These are phyloP conservation scores for Amphichorda felina DNA, from an alignment of 2,329 filamentous ascomycete species.

Conservation along the genomic window DNA sequence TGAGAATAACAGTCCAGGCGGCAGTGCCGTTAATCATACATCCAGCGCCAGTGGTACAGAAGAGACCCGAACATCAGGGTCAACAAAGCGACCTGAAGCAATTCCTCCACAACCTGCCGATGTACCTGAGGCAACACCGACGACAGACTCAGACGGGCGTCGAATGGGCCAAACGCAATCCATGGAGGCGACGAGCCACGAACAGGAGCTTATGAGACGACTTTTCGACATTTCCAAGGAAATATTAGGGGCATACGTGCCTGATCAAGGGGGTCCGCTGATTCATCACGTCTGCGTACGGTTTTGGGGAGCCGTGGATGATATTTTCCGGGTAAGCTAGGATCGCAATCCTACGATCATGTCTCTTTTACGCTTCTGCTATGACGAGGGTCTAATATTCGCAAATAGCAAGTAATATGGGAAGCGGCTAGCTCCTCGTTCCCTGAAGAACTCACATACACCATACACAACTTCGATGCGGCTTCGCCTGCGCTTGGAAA, in stretches of 20 bases:
- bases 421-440: neutral
- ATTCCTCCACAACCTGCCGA: too few relatives aligned
- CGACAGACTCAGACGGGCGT: neutral
- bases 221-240: constrained; percentile 1
- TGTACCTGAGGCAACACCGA: too few relatives aligned
- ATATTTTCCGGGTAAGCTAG: constrained; percentile 7
- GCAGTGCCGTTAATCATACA: too few relatives aligned
- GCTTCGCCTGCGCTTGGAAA: neutral
- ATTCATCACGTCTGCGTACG: constrained; percentile 7
- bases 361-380: neutral
- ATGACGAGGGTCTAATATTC: too few relatives aligned
- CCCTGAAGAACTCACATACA: neutral
- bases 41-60: too few relatives aligned
- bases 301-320: constrained; percentile 9
- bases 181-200: neutral
- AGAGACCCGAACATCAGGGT: too few relatives aligned
- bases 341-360: constrained; percentile 3
- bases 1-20: neutral
- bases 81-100: too few relatives aligned
- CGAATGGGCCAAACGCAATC: neutral
- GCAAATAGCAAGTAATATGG: constrained; percentile 1
- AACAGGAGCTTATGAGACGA: neutral
- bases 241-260: constrained; percentile 4
- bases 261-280: constrained; percentile 2
- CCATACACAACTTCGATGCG: neutral